Evolutionary conservation across 352 stramenopile genomes (phyloP).

Genomic region (Phytophthora cactorum): DNA sequence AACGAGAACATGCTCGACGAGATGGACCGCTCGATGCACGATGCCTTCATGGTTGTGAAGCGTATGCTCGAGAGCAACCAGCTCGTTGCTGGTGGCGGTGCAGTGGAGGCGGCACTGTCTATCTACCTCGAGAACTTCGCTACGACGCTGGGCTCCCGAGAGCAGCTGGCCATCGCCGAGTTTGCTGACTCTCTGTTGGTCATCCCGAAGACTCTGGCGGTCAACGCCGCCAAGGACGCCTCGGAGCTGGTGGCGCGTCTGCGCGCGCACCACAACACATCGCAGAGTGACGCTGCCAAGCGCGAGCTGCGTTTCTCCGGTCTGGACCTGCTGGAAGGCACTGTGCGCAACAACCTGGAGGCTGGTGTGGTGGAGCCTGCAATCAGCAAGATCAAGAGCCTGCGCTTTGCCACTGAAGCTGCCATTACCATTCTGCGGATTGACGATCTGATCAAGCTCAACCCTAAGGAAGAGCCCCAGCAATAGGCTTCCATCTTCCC

Average conservation of each 20-base stretch:
- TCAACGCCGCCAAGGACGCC: slow-evolving; percentile 99
- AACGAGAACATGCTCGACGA: slow-evolving; percentile 99
- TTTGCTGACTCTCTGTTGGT: slow-evolving; percentile 98
- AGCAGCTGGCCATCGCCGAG: slow-evolving; percentile 99
- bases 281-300: slow-evolving; percentile 88
- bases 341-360: slow-evolving; percentile 96
- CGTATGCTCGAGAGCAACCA: slow-evolving; percentile 99
- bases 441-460: slow-evolving; percentile 98
- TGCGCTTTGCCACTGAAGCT: slow-evolving; percentile 99
- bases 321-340: slow-evolving; percentile 97
- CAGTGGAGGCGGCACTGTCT: slow-evolving; percentile 97
- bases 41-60: slow-evolving; percentile 99
- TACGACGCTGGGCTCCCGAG: slow-evolving; percentile 95
- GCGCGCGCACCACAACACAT: slow-evolving; percentile 96
- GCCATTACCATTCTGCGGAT: slow-evolving; percentile 99
- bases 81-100: slow-evolving; percentile 97
- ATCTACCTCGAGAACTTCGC: slow-evolving; percentile 99
- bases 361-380: slow-evolving; percentile 99
- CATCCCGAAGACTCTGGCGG: slow-evolving; percentile 98
- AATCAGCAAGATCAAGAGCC: slow-evolving; percentile 99
- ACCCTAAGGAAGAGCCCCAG: slow-evolving; percentile 86
- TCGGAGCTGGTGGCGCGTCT: slow-evolving; percentile 98
- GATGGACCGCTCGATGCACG: slow-evolving; percentile 99
- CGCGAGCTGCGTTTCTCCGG: slow-evolving; percentile 89
- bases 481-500: slow-evolving; percentile 58